Percentiles rank a stretch among this genome's conserved stretches.
Evolutionary conservation across 2,329 filamentous ascomycete species (phyloP).

Genomic region (Cercospora zeina): DNA sequence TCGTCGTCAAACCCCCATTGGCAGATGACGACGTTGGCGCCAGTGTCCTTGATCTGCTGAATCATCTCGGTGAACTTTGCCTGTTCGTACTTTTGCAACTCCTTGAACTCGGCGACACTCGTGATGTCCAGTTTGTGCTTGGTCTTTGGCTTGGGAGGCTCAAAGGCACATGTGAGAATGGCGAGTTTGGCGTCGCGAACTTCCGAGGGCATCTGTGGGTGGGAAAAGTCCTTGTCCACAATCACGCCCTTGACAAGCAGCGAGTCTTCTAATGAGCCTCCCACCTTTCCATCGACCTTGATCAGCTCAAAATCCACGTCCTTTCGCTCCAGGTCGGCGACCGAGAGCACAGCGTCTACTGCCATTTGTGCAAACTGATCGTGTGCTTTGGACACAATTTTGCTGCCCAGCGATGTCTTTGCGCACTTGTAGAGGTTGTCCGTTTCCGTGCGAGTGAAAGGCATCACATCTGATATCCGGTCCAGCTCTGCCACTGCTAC

Average conservation of each 20-base stretch:
- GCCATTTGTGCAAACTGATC: slow-evolving; percentile 98
- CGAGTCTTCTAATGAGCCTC: slow-evolving; percentile 88
- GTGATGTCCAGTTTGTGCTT: slow-evolving; percentile 99
- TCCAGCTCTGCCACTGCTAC: slow-evolving; percentile 92
- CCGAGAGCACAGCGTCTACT: slow-evolving; percentile 92
- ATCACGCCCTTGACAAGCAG: slow-evolving; percentile 96
- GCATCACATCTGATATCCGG: slow-evolving; percentile 85
- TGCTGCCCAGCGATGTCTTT: slow-evolving; percentile 92
- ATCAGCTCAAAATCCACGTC: slow-evolving; percentile 99
- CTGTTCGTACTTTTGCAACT: slow-evolving; percentile 90
- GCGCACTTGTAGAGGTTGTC: slow-evolving; percentile 91
- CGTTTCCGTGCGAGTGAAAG: slow-evolving; percentile 78
- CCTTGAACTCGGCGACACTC: slow-evolving; percentile 96
- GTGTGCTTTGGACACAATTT: slow-evolving; percentile 98
- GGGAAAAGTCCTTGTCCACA: slow-evolving; percentile 99
- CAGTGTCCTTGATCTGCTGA: slow-evolving; percentile 93
- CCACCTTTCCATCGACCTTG: slow-evolving; percentile 98
- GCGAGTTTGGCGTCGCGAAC: slow-evolving; percentile 95
- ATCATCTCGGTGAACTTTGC: slow-evolving; percentile 99
- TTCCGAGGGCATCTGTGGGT: slow-evolving; percentile 97
- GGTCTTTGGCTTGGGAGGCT: slow-evolving; percentile 98
- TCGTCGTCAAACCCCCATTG: slow-evolving; percentile 99
- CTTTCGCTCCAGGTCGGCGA: slow-evolving; percentile 91
- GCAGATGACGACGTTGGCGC: slow-evolving; percentile 95
- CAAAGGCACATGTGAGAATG: slow-evolving; percentile 95